Base-by-base conservation (phyloP, 768 basidiomycete species). In the Pleurotus sapidus region DNA sequence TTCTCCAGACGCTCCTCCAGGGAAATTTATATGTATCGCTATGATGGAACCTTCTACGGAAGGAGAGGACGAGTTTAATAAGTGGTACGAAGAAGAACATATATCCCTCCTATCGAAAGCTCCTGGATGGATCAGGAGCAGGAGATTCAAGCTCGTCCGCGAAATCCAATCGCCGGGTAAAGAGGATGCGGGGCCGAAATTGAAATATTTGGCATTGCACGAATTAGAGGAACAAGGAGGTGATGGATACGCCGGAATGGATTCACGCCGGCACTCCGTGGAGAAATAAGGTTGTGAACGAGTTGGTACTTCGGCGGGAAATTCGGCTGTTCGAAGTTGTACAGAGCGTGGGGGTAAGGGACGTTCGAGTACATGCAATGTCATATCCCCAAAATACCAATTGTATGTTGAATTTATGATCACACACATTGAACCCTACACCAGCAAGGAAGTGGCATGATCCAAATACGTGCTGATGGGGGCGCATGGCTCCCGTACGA, bases 21-120 rank as follows among this genome's bases (percentile, higher is more conserved):
- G 58, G 14, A 64, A 62, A 49, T 70, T 64, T 46, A 5, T 71
- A 11, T 54, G 69, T 18, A 39, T 63, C 8, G 71, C 67, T 34
- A 55, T 65, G 46, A 62, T 66, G 46, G 57, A 61, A 14, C 59
- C 61, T 1, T 46, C 63, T 1, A 30, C 64, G 1, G 65, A 70
- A 24, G 53, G 55, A 3, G 71, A 69, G 14, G 67, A 63, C 0
- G 73, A 71, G 18, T 66, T 74, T 56, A 71, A 74, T 58, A 64
- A 61, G 40, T 74, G 72, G 72, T 75, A 75, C 57, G 63, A 72
- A 15, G 70, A 70, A 39, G 72, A 74, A 46, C 72, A 75, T 43
- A 63, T 75, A 51, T 63, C 60, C 3, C 56, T 68, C 48, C 54
- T 73, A 7, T 49, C 67, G 23, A 66, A 67, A 54, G 57, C 67